A percentile compares a stretch with the other conserved stretches of the same genome.
These are phyloP conservation scores for Xylaria digitata DNA, from an alignment of 2,329 filamentous ascomycete species.

Conservation along the genomic window DNA sequence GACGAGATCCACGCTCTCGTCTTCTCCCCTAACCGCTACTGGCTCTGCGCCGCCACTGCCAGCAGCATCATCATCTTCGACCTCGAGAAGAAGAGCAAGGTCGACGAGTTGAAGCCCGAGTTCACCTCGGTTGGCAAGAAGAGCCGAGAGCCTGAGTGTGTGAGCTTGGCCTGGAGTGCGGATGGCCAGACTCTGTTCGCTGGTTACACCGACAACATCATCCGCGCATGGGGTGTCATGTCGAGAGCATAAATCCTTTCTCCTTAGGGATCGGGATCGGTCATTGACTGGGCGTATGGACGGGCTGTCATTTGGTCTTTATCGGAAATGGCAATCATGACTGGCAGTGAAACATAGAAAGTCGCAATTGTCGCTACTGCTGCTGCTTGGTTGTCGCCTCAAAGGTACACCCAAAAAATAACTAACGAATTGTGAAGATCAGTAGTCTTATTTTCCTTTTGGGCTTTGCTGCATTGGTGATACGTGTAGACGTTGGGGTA, in stretches of 20 bases:
- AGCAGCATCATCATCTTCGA: constrained; percentile 99
- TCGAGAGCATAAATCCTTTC: constrained; percentile 76
- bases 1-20: constrained; percentile 99
- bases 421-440: constrained; percentile 49
- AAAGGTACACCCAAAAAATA: constrained; percentile 47
- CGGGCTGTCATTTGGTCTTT: constrained; percentile 52
- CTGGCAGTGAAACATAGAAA: constrained; percentile 45
- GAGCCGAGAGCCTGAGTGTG: constrained; percentile 98
- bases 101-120: constrained; percentile 99
- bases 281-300: constrained; percentile 53
- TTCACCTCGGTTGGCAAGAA: constrained; percentile 97
- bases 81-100: constrained; percentile 99
- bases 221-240: constrained; percentile 98
- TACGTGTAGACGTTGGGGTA: constrained; percentile 7
- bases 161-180: constrained; percentile 96
- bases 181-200: constrained; percentile 99
- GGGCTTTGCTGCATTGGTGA: constrained; percentile 20
- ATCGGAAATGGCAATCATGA: constrained; percentile 50
- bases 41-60: constrained; percentile 98
- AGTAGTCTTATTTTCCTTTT: constrained; percentile 27
- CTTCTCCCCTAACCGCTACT: constrained; percentile 99
- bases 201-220: constrained; percentile 99
- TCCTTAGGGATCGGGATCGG: constrained; percentile 45
- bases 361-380: constrained; percentile 41
- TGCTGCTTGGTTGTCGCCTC: constrained; percentile 45